phyloP scores from a whole-genome alignment of 2,329 filamentous ascomycete species.

The Epichloe sylvatica region DNA sequence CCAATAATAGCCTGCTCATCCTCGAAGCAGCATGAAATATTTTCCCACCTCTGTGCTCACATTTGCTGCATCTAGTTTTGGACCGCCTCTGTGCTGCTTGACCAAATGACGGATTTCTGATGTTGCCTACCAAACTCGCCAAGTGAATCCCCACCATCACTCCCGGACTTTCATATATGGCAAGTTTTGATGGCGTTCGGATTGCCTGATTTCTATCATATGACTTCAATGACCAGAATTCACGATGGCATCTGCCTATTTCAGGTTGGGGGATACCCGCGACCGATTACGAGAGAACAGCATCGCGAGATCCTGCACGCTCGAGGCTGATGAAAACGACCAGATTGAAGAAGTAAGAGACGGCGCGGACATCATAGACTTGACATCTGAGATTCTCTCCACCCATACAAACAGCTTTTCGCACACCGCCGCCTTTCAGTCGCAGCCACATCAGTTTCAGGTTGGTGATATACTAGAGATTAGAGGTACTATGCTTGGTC shows the following conservation, averaged over 20 bases:
- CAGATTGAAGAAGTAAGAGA: neutral
- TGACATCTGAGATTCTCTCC: neutral
- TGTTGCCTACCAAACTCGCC: neutral
- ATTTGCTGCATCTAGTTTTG: too few species aligned
- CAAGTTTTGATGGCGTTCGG: neutral
- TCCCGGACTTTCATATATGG: neutral
- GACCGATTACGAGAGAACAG: neutral
- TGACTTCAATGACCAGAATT: neutral
- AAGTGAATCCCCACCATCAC: too few species aligned
- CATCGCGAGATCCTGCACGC: slow-evolving; percentile 11
- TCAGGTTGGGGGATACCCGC: neutral
- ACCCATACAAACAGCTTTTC: neutral
- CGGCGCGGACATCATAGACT: neutral
- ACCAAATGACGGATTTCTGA: too few species aligned
- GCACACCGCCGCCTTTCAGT: neutral
- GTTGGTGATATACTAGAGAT: slow-evolving; percentile 18
- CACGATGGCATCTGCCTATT: neutral
- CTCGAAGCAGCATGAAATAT: neutral
- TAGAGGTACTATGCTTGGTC: slow-evolving; percentile 8
- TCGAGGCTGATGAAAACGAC: slow-evolving; percentile 6
- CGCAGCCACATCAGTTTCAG: slow-evolving; percentile 5
- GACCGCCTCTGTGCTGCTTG: neutral
- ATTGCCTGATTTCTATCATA: neutral
- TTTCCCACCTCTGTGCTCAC: neutral
- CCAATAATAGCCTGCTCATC: neutral